Evolutionary conservation across 148 eudicot species (phyloP).

Genomic region (Rhododendron williamsianum): DNA sequence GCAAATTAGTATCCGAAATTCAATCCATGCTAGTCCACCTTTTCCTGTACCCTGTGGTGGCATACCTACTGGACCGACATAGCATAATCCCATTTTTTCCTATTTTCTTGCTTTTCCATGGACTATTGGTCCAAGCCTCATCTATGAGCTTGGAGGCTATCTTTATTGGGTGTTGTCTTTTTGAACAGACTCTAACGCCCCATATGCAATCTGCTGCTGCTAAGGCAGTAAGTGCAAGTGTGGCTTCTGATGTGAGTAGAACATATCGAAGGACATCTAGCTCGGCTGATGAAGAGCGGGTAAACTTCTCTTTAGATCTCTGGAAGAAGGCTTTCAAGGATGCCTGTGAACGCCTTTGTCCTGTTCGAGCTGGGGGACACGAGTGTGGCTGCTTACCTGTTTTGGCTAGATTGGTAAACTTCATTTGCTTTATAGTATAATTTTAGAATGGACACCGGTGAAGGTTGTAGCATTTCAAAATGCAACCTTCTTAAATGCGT

Average conservation of each 20-base stretch:
- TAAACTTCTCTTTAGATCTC: constrained; percentile 61
- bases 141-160: background rate
- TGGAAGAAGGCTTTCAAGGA: constrained; percentile 95
- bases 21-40: background rate
- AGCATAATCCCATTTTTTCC: background rate
- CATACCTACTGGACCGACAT: background rate
- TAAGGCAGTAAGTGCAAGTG: constrained; percentile 40
- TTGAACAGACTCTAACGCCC: constrained; percentile 52
- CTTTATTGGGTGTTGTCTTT: constrained; percentile 3
- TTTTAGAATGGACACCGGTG: background rate
- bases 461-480: background rate
- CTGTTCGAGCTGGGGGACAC: constrained; percentile 73
- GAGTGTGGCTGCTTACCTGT: constrained; percentile 79
- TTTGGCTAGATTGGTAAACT: constrained; percentile 59
- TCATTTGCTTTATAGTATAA: background rate
- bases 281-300: constrained; percentile 53
- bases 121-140: background rate
- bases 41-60: background rate
- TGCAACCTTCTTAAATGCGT: background rate
- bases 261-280: constrained; percentile 43
- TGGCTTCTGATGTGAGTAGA: constrained; percentile 34
- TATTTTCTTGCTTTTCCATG: background rate
- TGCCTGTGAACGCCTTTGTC: constrained; percentile 78
- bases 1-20: background rate
- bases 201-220: constrained; percentile 92